Conservation (phyloP, 768 basidiomycete genomes). For the Mycena crocata region DNA sequence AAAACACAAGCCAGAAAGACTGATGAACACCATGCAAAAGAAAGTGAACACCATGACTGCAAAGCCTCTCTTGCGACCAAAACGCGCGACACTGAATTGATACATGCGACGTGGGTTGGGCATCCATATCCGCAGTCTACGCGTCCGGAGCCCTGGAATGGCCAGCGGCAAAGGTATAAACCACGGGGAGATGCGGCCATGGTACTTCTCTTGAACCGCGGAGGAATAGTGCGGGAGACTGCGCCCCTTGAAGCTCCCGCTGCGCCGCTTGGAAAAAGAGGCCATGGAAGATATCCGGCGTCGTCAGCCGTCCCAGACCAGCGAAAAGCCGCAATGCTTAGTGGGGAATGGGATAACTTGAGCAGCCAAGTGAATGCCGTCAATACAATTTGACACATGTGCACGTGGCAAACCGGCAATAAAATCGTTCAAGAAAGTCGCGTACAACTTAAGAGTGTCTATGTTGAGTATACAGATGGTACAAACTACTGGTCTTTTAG, state of each 20-base stretch:
- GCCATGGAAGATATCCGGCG: constrained; percentile 31
- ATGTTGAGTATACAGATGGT: not conserved
- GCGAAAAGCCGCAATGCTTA: not conserved
- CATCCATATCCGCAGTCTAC: constrained; percentile 66
- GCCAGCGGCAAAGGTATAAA: constrained; percentile 68
- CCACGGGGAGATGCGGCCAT: constrained; percentile 66
- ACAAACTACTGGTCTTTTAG: constrained; percentile 28
- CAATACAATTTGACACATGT: not conserved
- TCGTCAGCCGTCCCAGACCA: constrained; percentile 5
- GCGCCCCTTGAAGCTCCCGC: constrained; percentile 26
- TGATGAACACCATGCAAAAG: constrained; percentile 42
- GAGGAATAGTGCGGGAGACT: constrained; percentile 54
- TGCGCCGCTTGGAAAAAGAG: constrained; percentile 35
- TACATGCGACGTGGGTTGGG: constrained; percentile 73
- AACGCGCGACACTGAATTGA: constrained; percentile 64
- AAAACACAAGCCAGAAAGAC: constrained; percentile 40
- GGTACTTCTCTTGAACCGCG: constrained; percentile 75
- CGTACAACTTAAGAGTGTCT: not conserved
- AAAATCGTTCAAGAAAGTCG: not conserved
- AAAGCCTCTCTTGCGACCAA: constrained; percentile 61
- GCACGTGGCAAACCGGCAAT: constrained; percentile 9
- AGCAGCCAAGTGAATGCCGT: not conserved
- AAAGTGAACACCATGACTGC: constrained; percentile 24
- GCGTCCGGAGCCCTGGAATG: constrained; percentile 69
- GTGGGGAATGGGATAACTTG: not conserved